Evolutionary conservation across 371 early-diverging fungal species (phyloP), one percentile per base, ranked within the genome.

Genomic region (Syncephalastrum monosporum): DNA sequence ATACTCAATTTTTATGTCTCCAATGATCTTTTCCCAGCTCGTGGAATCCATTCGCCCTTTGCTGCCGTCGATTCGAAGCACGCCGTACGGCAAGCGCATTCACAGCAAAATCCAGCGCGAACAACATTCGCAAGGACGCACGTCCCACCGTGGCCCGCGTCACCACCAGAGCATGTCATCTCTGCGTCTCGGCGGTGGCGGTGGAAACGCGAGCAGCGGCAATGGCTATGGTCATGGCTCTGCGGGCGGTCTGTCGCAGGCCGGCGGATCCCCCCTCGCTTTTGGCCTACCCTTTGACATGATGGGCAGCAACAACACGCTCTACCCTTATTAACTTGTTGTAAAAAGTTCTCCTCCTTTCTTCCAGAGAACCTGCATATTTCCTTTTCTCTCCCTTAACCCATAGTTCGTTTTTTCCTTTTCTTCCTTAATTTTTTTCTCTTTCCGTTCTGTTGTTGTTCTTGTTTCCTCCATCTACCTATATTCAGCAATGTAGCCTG

Each of bases 61-160:
- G 14, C 67, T 93, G 29, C 88, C 91, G 6, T 74, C 85, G 6
- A 91, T 94, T 53, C 88, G 92, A 57, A 87, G 85, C 60, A 92
- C 94, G 0, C 92, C 94, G 4, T 90, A 94, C 64, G 94, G 94
- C 49, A 92, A 91, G 68, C 91, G 94, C 38, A 91, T 93, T 52
- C 86, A 87, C 61, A 83, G 82, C 71, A 93, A 91, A 72, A 83
- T 93, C 16, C 80, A 82, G 53, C 82, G 83, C 12, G 84, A 86
- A 38, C 77, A 73, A 45, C 54, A 66, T 7, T 24, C 33, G 8
- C 55, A 54, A 58, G 29, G 47, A 29, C 42, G 53, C 19, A 55
- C 27, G 19, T 33, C 38, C 38, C 58, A 49, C 24, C 57, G 43
- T 44, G 41, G 57, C 25, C 23, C 49, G 7, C 15, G 55, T 24